Evolutionary conservation across 345 rosid species (phyloP).

Genomic region (Hibiscus syriacus): DNA sequence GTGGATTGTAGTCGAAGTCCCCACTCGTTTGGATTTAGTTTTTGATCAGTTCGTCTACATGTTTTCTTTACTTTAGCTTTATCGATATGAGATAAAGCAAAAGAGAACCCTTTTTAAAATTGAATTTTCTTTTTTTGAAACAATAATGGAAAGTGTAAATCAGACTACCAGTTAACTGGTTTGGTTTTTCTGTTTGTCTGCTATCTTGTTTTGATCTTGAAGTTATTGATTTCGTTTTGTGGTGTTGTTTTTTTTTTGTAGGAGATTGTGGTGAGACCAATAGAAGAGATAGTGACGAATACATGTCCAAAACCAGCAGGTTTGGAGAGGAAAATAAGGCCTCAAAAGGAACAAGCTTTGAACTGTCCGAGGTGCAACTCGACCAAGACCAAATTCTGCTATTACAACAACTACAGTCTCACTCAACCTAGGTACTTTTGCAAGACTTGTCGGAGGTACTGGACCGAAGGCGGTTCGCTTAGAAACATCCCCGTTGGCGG

Average conservation of each 20-base stretch:
- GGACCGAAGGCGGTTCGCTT: constrained; percentile 98
- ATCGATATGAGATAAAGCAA: constrained; percentile 14
- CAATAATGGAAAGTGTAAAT: constrained; percentile 23
- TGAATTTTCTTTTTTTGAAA: constrained; percentile 13
- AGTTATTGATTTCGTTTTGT: background rate
- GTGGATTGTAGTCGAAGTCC: too few relatives aligned
- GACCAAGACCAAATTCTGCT: constrained; percentile 90
- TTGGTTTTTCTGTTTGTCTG: constrained; percentile 32
- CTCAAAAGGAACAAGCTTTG: constrained; percentile 71
- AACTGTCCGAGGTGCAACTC: constrained; percentile 99
- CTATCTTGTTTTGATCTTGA: too few relatives aligned
- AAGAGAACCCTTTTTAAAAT: background rate
- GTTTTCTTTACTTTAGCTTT: too few relatives aligned
- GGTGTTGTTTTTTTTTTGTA: constrained; percentile 11
- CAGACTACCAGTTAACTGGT: constrained; percentile 10
- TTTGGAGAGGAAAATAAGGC: constrained; percentile 60
- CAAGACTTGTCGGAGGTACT: constrained; percentile 95
- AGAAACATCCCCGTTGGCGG: constrained; percentile 98
- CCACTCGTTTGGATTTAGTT: too few relatives aligned
- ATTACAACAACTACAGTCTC: constrained; percentile 97
- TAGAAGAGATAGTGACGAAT: constrained; percentile 73
- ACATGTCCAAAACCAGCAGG: constrained; percentile 39
- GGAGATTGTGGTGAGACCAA: constrained; percentile 90
- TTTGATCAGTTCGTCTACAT: too few relatives aligned
- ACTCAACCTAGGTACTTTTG: constrained; percentile 96